phyloP scores from a whole-genome alignment of 148 eudicot species.

The Persicaria tinctoria region DNA sequence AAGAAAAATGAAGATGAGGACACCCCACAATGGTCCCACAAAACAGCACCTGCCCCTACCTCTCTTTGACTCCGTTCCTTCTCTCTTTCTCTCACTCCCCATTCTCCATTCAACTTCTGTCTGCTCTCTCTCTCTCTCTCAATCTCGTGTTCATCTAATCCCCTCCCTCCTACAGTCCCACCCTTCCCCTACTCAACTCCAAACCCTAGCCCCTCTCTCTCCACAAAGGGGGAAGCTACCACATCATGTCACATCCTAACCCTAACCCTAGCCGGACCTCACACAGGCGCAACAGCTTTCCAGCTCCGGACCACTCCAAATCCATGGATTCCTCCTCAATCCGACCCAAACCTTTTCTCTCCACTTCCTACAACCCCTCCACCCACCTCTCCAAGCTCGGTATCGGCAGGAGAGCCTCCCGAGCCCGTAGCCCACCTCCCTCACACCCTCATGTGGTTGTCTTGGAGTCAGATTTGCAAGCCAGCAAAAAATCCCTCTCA shows the following conservation, averaged over 20 bases:
- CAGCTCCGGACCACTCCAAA: conserved; percentile 3
- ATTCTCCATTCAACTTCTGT: too few relatives aligned
- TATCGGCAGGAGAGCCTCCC: not conserved
- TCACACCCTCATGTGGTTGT: not conserved
- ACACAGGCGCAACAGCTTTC: conserved; percentile 9
- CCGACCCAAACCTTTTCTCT: not conserved
- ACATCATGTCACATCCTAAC: conserved; percentile 4
- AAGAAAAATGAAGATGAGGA: too few relatives aligned
- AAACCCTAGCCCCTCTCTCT: not conserved
- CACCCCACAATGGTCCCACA: too few relatives aligned
- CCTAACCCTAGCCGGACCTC: conserved; percentile 8
- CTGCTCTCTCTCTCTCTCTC: too few relatives aligned
- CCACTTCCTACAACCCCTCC: not conserved
- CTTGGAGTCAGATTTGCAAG: not conserved
- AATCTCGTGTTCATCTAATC: too few relatives aligned
- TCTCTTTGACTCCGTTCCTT: too few relatives aligned
- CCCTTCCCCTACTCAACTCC: too few relatives aligned
- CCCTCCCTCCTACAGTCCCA: too few relatives aligned
- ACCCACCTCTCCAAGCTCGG: conserved; percentile 8
- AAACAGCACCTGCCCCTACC: too few relatives aligned
- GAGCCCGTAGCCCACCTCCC: conserved; percentile 10
- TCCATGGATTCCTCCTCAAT: conserved; percentile 3
- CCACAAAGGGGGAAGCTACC: not conserved
- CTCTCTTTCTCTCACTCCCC: too few relatives aligned
- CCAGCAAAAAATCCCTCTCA: not conserved